Evolutionary conservation across 2,329 filamentous ascomycete species (phyloP).

Genomic region (Fusarium decemcellulare): DNA sequence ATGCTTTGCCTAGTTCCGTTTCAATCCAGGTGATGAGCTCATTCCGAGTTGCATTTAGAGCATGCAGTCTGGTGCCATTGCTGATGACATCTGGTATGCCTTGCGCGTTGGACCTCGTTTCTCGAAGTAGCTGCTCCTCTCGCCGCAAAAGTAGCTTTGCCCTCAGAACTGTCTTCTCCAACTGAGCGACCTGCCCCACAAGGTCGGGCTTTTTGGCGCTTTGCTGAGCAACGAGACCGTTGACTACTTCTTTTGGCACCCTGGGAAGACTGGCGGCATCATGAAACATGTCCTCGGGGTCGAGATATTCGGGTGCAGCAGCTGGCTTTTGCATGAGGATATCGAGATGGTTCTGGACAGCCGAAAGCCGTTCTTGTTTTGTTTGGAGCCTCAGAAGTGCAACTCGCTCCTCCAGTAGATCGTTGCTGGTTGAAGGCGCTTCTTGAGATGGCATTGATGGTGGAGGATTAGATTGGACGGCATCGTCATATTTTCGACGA

Average conservation of each 20-base stretch:
- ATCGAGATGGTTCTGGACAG: conserved; percentile 67
- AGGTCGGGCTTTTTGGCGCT: conserved; percentile 58
- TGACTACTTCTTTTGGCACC: conserved; percentile 67
- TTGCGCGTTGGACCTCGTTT: conserved; percentile 58
- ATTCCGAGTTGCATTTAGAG: conserved; percentile 69
- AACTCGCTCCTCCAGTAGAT: conserved; percentile 65
- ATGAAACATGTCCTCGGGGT: conserved; percentile 63
- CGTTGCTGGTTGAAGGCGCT: conserved; percentile 27
- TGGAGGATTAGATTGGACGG: conserved; percentile 46
- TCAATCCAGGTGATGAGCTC: conserved; percentile 78
- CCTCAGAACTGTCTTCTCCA: conserved; percentile 72
- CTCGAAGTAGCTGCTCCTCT: conserved; percentile 69
- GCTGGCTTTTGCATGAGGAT: conserved; percentile 66
- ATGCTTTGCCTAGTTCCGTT: conserved; percentile 69
- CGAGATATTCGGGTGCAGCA: conserved; percentile 64
- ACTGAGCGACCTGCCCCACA: conserved; percentile 61
- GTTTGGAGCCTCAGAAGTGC: conserved; percentile 65
- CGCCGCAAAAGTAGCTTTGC: conserved; percentile 70
- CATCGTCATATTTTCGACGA: conserved; percentile 60
- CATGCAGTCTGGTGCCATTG: conserved; percentile 62
- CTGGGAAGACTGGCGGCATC: conserved; percentile 61
- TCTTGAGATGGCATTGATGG: conserved; percentile 39
- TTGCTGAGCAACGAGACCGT: conserved; percentile 62
- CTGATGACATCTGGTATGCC: conserved; percentile 54
- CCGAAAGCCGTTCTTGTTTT: conserved; percentile 65